A percentile compares a stretch with the other conserved stretches of the same genome.
Conservation (phyloP, 306 rosid genomes). For the Vigna hirtella region DNA sequence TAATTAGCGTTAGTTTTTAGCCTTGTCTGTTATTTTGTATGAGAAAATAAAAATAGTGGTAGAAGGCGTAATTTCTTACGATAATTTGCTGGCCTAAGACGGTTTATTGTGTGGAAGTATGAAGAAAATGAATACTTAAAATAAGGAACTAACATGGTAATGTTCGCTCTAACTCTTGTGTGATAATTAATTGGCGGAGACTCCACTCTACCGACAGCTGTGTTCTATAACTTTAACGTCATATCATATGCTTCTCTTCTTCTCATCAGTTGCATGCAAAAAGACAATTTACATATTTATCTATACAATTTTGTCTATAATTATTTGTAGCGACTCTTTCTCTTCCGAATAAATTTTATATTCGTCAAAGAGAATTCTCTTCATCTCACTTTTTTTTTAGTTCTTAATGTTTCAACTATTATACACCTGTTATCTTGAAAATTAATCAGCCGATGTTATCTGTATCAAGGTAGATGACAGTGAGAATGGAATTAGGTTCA, state of each 20-base stretch:
- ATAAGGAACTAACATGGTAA: background rate
- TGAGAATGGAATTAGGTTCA: too few relatives aligned
- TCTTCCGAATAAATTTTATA: too few relatives aligned
- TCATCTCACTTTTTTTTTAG: too few relatives aligned
- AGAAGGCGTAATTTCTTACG: background rate
- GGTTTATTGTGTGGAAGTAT: constrained; percentile 7
- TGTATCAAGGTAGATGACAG: too few relatives aligned
- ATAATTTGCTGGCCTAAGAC: constrained; percentile 34
- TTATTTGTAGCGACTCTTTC: too few relatives aligned
- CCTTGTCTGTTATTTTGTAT: background rate
- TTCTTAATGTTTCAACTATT: too few relatives aligned
- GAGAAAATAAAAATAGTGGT: too few relatives aligned
- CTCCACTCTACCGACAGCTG: background rate
- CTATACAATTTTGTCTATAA: too few relatives aligned
- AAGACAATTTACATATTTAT: background rate
- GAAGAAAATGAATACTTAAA: background rate
- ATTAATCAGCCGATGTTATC: too few relatives aligned
- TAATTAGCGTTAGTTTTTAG: background rate
- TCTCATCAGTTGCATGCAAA: background rate
- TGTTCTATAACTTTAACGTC: background rate
- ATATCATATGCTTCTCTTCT: background rate
- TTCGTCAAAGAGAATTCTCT: too few relatives aligned
- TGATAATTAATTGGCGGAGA: background rate
- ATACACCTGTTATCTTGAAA: too few relatives aligned
- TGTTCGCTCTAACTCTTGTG: background rate